These are phyloP conservation scores for Nephelium lappaceum DNA, from an alignment of 345 rosid species.

Conservation along the genomic window DNA sequence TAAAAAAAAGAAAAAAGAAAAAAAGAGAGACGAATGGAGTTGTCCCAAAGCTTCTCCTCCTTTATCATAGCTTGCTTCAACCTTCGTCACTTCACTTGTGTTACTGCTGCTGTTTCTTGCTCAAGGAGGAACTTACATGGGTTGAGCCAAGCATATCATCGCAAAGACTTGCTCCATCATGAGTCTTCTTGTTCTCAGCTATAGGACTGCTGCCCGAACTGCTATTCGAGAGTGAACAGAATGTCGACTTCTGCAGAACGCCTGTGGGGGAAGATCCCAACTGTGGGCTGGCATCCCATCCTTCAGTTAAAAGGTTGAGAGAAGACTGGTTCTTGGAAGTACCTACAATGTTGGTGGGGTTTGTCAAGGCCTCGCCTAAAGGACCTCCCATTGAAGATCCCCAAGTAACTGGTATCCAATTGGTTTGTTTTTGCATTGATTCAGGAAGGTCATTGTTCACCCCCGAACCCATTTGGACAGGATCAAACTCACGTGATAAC, in stretches of 20 bases:
- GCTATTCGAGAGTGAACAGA: conserved; percentile 60
- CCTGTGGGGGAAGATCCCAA: conserved; percentile 65
- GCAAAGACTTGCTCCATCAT: conserved; percentile 27
- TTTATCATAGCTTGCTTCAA: neutral
- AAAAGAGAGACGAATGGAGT: neutral
- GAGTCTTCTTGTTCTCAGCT: conserved; percentile 46
- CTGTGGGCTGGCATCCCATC: conserved; percentile 49
- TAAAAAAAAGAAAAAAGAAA: no score
- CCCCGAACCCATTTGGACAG: conserved; percentile 43
- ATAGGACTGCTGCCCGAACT: conserved; percentile 61
- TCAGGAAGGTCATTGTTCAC: conserved; percentile 28
- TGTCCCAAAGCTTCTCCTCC: neutral
- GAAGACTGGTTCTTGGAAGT: conserved; percentile 30
- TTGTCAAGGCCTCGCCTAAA: conserved; percentile 62
- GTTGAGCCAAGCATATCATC: conserved; percentile 38
- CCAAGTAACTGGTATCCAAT: conserved; percentile 59
- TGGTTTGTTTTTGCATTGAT: conserved; percentile 38
- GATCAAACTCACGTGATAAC: conserved; percentile 51
- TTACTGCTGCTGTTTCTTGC: neutral
- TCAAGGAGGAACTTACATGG: conserved; percentile 22
- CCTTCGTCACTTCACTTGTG: conserved; percentile 7
- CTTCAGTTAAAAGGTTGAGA: conserved; percentile 32
- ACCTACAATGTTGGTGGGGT: conserved; percentile 28
- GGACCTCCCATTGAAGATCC: conserved; percentile 66
- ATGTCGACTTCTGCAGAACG: conserved; percentile 56